A percentile compares a stretch with the other conserved stretches of the same genome.
Conservation (phyloP, 371 early-diverging fungal genomes). For the Dentiscutata heterogama region DNA sequence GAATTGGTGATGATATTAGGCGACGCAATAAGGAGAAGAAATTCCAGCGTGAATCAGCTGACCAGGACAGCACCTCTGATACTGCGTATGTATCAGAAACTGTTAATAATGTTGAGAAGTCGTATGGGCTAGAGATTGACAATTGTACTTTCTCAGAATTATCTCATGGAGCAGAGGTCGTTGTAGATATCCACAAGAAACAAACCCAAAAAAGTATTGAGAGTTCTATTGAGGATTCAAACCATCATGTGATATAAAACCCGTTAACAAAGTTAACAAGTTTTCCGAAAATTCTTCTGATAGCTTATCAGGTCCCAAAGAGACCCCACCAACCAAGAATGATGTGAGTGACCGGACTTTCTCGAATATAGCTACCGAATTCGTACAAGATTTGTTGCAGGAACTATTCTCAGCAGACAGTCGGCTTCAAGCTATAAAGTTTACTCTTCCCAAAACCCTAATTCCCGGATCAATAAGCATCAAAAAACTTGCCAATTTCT, state of each 20-base stretch:
- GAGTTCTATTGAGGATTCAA: background rate
- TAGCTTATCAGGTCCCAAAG: background rate
- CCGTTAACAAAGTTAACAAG: background rate
- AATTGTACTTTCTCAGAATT: background rate
- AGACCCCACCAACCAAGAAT: background rate
- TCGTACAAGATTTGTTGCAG: conserved; percentile 25
- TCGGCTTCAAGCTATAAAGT: conserved; percentile 11
- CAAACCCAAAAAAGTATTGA: conserved; percentile 8
- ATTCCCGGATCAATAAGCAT: too few species aligned
- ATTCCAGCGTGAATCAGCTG: background rate
- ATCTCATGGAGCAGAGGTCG: background rate
- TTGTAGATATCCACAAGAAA: too few species aligned
- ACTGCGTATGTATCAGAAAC: background rate
- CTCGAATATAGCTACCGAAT: background rate
- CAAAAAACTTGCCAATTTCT: too few species aligned
- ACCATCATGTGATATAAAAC: background rate
- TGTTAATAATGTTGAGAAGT: background rate
- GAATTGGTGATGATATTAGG: background rate
- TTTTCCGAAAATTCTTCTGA: background rate
- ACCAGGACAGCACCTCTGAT: background rate
- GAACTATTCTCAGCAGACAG: background rate
- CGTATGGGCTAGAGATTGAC: background rate
- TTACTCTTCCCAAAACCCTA: background rate
- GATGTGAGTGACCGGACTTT: background rate
- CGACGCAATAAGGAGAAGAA: conserved; percentile 7